Evolutionary conservation across 768 basidiomycete species (phyloP).

Genomic region (Naganishia randhawae): DNA sequence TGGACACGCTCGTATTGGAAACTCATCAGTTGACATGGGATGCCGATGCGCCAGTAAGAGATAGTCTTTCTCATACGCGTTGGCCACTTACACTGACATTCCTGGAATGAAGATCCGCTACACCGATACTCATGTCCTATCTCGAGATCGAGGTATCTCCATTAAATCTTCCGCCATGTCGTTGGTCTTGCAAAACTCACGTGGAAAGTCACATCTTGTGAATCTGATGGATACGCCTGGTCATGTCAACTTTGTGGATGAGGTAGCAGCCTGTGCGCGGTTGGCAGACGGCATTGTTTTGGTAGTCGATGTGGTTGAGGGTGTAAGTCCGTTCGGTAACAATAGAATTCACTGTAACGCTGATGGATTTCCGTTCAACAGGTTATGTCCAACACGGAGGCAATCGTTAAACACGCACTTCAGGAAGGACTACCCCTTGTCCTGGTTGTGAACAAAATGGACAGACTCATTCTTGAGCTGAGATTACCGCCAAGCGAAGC

Average conservation of each 20-base stretch:
- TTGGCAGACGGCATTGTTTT: constrained; percentile 85
- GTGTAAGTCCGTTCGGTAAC: constrained; percentile 56
- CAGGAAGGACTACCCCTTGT: constrained; percentile 86
- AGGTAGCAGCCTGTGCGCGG: constrained; percentile 81
- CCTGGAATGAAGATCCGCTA: constrained; percentile 69
- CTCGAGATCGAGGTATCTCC: constrained; percentile 83
- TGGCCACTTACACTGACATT: neutral
- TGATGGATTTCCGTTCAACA: constrained; percentile 50
- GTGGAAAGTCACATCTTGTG: constrained; percentile 86
- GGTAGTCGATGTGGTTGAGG: constrained; percentile 98
- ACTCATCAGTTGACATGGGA: constrained; percentile 95
- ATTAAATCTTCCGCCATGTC: constrained; percentile 98
- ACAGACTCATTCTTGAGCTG: constrained; percentile 91
- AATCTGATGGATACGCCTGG: constrained; percentile 97
- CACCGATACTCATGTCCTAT: constrained; percentile 89
- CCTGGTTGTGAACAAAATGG: constrained; percentile 95
- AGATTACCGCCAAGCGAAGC: constrained; percentile 93
- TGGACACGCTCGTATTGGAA: constrained; percentile 97
- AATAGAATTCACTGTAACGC: neutral
- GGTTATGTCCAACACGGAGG: constrained; percentile 82
- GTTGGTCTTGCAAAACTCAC: constrained; percentile 73
- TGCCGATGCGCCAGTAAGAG: constrained; percentile 75
- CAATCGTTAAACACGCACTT: constrained; percentile 78
- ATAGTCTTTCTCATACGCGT: neutral
- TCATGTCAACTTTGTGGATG: constrained; percentile 98